These are phyloP conservation scores for Sarcodon sp. DNA, from an alignment of 768 basidiomycete species.

Conservation along the genomic window DNA sequence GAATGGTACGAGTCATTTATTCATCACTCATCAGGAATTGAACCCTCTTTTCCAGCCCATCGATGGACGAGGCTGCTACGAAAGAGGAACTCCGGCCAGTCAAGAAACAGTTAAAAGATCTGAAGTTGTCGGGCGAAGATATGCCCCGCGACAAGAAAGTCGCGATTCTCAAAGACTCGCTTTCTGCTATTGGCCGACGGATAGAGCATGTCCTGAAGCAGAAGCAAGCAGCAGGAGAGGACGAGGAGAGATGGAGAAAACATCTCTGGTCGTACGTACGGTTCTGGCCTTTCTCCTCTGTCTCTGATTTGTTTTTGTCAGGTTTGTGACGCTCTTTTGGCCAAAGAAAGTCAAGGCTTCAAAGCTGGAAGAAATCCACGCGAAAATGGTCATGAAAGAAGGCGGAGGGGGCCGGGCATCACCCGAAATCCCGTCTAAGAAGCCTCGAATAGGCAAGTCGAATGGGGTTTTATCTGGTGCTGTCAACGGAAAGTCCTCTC, in stretches of 20 bases:
- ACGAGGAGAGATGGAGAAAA: conserved; percentile 77
- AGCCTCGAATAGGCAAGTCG: conserved; percentile 5
- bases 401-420: conserved; percentile 18
- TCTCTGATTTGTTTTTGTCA: conserved; percentile 15
- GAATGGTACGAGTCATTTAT: conserved; percentile 53
- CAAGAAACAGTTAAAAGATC: conserved; percentile 93
- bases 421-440: conserved; percentile 15
- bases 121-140: conserved; percentile 87
- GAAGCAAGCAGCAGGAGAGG: conserved; percentile 71
- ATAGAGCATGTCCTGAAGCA: conserved; percentile 74
- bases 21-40: conserved; percentile 4
- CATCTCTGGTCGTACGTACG: conserved; percentile 91
- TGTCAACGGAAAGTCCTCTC: too few relatives aligned
- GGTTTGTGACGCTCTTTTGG: conserved; percentile 95
- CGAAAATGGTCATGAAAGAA: conserved; percentile 91
- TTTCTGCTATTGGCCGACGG: conserved; percentile 84
- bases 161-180: conserved; percentile 87
- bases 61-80: conserved; percentile 88
- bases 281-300: not conserved
- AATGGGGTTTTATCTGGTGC: not conserved
- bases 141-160: conserved; percentile 96
- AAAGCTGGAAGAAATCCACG: conserved; percentile 90
- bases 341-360: conserved; percentile 92
- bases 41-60: conserved; percentile 41
- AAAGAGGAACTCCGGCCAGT: conserved; percentile 95